Evolutionary conservation across 2,329 filamentous ascomycete genomes (phyloP).

Genomic region (Davidsoniella virescens): DNA sequence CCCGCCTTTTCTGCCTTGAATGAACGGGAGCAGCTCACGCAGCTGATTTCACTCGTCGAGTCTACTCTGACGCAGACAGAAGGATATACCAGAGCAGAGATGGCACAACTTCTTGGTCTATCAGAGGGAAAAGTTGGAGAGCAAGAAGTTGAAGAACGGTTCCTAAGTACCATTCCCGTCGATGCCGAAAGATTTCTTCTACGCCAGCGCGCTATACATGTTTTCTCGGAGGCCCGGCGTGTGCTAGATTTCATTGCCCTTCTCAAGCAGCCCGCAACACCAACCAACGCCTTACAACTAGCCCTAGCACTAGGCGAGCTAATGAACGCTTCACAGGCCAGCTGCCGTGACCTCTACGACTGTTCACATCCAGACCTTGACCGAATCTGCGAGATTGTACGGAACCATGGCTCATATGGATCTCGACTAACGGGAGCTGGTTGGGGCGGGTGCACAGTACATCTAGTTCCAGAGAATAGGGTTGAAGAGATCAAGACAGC

Average conservation of each 20-base stretch:
- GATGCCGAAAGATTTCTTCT: conserved; percentile 78
- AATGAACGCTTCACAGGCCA: conserved; percentile 79
- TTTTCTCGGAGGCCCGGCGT: conserved; percentile 75
- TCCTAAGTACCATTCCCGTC: conserved; percentile 78
- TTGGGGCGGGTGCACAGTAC: conserved; percentile 93
- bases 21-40: conserved; percentile 14
- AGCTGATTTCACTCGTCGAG: conserved; percentile 23
- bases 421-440: conserved; percentile 81
- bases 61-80: conserved; percentile 59
- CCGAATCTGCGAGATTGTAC: conserved; percentile 65
- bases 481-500: conserved; percentile 63
- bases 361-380: conserved; percentile 92
- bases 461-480: conserved; percentile 72
- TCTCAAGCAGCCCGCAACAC: conserved; percentile 34
- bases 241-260: conserved; percentile 71
- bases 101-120: conserved; percentile 54
- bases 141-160: conserved; percentile 48
- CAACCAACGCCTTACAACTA: conserved; percentile 41
- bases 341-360: conserved; percentile 74
- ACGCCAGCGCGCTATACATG: conserved; percentile 74
- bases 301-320: conserved; percentile 60
- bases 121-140: conserved; percentile 37
- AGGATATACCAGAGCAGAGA: conserved; percentile 78
- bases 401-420: conserved; percentile 64
- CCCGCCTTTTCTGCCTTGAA: conserved; percentile 20